phyloP scores from a whole-genome alignment of 306 rosid genomes.

The Gastrolobium bilobum region DNA sequence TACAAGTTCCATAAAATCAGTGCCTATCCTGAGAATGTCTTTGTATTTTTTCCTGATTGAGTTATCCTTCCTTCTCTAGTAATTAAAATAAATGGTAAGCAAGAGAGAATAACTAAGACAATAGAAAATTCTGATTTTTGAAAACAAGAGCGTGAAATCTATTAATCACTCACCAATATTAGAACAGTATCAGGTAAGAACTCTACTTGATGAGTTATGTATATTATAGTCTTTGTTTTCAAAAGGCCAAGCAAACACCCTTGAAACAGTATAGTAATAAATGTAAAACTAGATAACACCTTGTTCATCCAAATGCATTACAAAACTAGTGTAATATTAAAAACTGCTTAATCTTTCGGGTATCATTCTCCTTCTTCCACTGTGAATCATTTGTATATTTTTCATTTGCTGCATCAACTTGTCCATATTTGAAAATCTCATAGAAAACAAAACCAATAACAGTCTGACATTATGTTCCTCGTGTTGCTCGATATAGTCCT shows the following conservation, averaged over 20 bases:
- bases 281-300: too few relatives aligned
- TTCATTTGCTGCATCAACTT: too few relatives aligned
- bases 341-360: too few relatives aligned
- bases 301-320: too few relatives aligned
- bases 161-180: slow-evolving; percentile 62
- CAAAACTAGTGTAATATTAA: too few relatives aligned
- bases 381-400: too few relatives aligned
- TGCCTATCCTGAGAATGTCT: slow-evolving; percentile 64
- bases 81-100: slow-evolving; percentile 53
- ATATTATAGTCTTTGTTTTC: slow-evolving; percentile 72
- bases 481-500: slow-evolving; percentile 58
- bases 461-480: slow-evolving; percentile 78
- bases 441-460: too few relatives aligned
- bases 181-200: slow-evolving; percentile 80
- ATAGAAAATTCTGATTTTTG: not conserved
- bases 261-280: too few relatives aligned
- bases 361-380: too few relatives aligned
- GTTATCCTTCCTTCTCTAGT: slow-evolving; percentile 77
- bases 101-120: slow-evolving; percentile 21
- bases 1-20: slow-evolving; percentile 78
- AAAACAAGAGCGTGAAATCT: not conserved
- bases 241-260: slow-evolving; percentile 74
- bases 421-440: too few relatives aligned
- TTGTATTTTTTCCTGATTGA: slow-evolving; percentile 73
- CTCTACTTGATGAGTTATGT: slow-evolving; percentile 82